Evolutionary conservation across 2,329 filamentous ascomycete species (phyloP).

Genomic region (Fusarium ramigenum): DNA sequence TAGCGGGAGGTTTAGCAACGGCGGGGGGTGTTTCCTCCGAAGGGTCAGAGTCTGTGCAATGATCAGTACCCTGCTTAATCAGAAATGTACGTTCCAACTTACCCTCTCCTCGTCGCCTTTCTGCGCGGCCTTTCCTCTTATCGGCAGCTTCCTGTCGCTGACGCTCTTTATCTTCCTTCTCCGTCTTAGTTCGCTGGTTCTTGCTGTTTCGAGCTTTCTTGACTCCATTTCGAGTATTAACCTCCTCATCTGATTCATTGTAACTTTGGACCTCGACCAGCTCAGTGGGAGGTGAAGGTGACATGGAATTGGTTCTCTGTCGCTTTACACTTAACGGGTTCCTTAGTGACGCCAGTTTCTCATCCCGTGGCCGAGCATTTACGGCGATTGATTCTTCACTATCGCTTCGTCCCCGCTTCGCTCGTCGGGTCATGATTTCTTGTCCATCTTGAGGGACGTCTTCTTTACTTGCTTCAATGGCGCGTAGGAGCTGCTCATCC

Average conservation of each 20-base stretch:
- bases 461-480: conserved; percentile 94
- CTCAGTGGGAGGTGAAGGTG: conserved; percentile 64
- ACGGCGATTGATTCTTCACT: conserved; percentile 84
- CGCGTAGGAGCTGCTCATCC: conserved; percentile 86
- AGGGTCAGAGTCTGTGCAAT: conserved; percentile 71
- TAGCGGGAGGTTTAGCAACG: conserved; percentile 40
- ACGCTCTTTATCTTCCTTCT: conserved; percentile 78
- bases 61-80: conserved; percentile 18
- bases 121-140: conserved; percentile 83
- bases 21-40: conserved; percentile 72
- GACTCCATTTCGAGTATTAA: conserved; percentile 57
- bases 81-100: conserved; percentile 38
- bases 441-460: conserved; percentile 64
- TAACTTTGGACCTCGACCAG: conserved; percentile 59
- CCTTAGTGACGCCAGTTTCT: conserved; percentile 56
- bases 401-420: conserved; percentile 87
- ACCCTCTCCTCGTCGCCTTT: conserved; percentile 85
- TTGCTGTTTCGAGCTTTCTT: conserved; percentile 72
- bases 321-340: conserved; percentile 78
- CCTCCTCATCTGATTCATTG: conserved; percentile 79
- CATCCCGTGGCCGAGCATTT: conserved; percentile 25
- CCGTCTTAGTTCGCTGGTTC: conserved; percentile 69
- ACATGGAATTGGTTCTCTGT: conserved; percentile 83
- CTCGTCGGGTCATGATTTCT: conserved; percentile 69
- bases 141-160: conserved; percentile 78